phyloP scores from a whole-genome alignment of 805 yeast genomes.

The Suhomyces canberraensis region DNA sequence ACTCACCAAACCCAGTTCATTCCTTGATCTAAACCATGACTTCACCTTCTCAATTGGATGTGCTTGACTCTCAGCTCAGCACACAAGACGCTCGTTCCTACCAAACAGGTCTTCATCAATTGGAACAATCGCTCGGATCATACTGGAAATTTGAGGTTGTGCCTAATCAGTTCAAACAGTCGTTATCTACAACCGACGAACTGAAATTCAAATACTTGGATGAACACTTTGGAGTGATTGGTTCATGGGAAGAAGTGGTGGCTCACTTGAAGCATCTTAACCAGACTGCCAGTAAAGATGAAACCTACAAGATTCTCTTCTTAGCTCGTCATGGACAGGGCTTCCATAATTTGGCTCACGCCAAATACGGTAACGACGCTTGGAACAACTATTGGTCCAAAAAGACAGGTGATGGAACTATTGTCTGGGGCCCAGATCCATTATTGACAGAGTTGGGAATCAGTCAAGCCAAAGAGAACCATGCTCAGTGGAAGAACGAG shows the following conservation, averaged over 20 bases:
- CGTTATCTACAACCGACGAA: constrained; percentile 39
- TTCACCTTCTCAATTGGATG: constrained; percentile 27
- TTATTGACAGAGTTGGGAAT: constrained; percentile 46
- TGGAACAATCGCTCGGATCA: constrained; percentile 7
- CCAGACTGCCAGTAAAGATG: constrained; percentile 19
- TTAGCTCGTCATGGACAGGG: constrained; percentile 57
- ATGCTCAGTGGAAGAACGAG: constrained; percentile 38
- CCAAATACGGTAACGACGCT: constrained; percentile 41
- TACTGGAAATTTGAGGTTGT: constrained; percentile 41
- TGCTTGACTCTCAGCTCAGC: constrained; percentile 27
- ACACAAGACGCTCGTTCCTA: constrained; percentile 17
- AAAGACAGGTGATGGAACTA: constrained; percentile 43
- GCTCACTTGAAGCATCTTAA: constrained; percentile 35
- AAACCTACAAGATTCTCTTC: constrained; percentile 43
- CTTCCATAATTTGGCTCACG: constrained; percentile 47
- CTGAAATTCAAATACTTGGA: constrained; percentile 39
- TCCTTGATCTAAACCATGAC: too few species aligned
- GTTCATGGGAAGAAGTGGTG: constrained; percentile 20
- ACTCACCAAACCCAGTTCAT: too few species aligned
- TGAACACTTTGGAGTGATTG: constrained; percentile 41
- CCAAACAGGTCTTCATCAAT: constrained; percentile 7
- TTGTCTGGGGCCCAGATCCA: constrained; percentile 53
- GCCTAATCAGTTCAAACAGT: constrained; percentile 44
- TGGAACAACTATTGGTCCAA: constrained; percentile 49
- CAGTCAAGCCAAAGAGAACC: constrained; percentile 44